Conservation (phyloP, 192 early-diverging fungal species). For the Backusella morwellensis region DNA sequence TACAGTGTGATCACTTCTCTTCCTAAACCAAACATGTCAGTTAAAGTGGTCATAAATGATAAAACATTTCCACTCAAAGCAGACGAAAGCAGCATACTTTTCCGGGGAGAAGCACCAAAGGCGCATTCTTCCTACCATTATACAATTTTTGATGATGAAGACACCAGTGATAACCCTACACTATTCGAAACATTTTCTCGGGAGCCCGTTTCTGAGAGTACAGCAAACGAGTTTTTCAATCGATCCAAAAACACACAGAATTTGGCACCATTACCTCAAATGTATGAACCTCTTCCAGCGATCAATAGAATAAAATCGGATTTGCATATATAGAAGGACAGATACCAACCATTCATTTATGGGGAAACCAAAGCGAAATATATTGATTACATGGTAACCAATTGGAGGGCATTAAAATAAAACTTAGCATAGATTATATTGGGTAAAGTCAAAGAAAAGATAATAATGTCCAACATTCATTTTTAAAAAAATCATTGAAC, state of each 20-base stretch:
- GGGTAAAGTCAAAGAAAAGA: background rate
- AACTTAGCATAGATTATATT: constrained; percentile 3
- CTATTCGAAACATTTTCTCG: background rate
- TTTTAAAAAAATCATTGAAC: too few relatives aligned
- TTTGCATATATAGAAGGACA: background rate
- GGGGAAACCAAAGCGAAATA: background rate
- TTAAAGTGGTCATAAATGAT: background rate
- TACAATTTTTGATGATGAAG: background rate
- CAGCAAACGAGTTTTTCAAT: constrained; percentile 13
- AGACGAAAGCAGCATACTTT: background rate
- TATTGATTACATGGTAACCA: background rate
- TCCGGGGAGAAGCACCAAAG: background rate
- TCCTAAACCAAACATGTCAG: too few relatives aligned
- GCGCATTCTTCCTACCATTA: background rate
- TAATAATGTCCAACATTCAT: too few relatives aligned
- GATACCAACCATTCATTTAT: constrained; percentile 9
- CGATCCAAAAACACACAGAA: constrained; percentile 1
- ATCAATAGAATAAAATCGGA: background rate
- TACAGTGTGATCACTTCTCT: background rate
- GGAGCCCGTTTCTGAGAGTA: background rate
- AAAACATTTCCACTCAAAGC: background rate
- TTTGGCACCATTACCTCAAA: background rate
- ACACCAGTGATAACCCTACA: background rate
- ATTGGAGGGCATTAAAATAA: background rate
- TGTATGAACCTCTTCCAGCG: background rate